phyloP scores from a whole-genome alignment of 1,284 basidiomycete genomes.

The Taiwanofungus camphoratus region DNA sequence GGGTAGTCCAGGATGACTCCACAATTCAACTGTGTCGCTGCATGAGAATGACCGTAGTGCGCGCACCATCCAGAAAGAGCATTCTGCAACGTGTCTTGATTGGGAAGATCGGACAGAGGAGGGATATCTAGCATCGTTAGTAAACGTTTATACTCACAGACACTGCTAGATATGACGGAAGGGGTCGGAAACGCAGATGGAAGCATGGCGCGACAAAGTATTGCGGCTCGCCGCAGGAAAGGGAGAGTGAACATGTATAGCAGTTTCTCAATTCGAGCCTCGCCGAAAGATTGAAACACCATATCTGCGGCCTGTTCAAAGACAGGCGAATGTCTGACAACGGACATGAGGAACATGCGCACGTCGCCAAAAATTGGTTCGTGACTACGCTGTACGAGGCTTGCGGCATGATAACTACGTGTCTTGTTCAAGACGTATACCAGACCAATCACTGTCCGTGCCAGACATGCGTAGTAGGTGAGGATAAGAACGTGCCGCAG shows the following conservation, averaged over 20 bases:
- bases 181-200: conserved; percentile 55
- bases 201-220: conserved; percentile 77
- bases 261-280: conserved; percentile 79
- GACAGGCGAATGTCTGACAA: conserved; percentile 72
- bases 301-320: conserved; percentile 76
- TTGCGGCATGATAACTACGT: conserved; percentile 42
- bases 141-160: conserved; percentile 76
- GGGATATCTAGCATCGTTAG: conserved; percentile 77
- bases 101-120: conserved; percentile 67
- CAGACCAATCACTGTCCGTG: conserved; percentile 78
- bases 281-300: conserved; percentile 72
- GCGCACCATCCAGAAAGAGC: conserved; percentile 80
- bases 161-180: conserved; percentile 25
- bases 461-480: conserved; percentile 85
- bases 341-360: conserved; percentile 81
- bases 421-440: conserved; percentile 75
- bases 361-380: conserved; percentile 71
- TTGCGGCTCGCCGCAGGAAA: conserved; percentile 88
- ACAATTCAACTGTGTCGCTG: conserved; percentile 66
- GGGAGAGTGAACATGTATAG: conserved; percentile 89
- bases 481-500: conserved; percentile 80
- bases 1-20: conserved; percentile 82
- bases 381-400: conserved; percentile 42
- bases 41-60: conserved; percentile 72
- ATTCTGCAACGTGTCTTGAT: conserved; percentile 78